Conservation (phyloP, 1,284 basidiomycete genomes). For the Crepidotus sp. region DNA sequence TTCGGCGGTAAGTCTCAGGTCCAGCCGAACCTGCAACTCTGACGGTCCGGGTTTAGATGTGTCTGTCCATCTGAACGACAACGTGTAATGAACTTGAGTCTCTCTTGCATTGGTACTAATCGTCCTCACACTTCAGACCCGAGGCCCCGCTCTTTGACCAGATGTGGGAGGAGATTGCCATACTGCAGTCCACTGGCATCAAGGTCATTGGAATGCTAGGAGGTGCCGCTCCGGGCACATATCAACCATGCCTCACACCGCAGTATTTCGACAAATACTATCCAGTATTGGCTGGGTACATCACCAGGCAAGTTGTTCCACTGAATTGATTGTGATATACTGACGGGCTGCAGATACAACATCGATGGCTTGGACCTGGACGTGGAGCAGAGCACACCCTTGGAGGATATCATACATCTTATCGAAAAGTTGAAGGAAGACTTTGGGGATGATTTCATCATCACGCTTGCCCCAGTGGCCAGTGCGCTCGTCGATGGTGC, state of each 20-base stretch:
- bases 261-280: constrained; percentile 20
- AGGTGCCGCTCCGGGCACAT: constrained; percentile 20
- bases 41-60: background rate
- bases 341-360: constrained; percentile 11
- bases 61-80: constrained; percentile 17
- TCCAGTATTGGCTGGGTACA: constrained; percentile 15
- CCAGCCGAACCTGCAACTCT: too few species aligned
- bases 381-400: constrained; percentile 19
- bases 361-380: constrained; percentile 22
- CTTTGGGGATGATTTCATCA: constrained; percentile 21
- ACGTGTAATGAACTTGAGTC: background rate
- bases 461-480: constrained; percentile 20
- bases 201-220: constrained; percentile 22
- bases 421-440: constrained; percentile 17
- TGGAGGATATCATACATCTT: constrained; percentile 13
- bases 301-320: constrained; percentile 7
- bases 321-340: background rate
- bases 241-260: constrained; percentile 18
- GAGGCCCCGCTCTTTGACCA: constrained; percentile 17
- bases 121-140: background rate
- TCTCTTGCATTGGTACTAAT: too few species aligned
- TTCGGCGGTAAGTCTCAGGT: constrained; percentile 3
- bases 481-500: constrained; percentile 16
- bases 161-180: constrained; percentile 20
- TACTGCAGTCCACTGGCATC: constrained; percentile 18